Conservation (phyloP, 768 basidiomycete genomes). For the Rubroboletus satanas region DNA sequence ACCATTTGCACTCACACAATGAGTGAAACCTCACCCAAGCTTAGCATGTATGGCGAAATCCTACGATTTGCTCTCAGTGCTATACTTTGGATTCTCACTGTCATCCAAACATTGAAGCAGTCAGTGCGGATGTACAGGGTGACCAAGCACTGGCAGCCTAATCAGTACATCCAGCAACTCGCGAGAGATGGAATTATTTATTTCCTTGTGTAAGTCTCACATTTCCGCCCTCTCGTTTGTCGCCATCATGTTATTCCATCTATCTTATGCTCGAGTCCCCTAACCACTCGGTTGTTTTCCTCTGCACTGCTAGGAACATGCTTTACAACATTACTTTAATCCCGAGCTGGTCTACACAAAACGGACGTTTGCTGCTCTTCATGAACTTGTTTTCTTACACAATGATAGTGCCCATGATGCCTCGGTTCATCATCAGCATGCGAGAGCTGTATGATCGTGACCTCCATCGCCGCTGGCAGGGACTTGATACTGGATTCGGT, state of each 20-base stretch:
- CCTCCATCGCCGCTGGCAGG: not conserved
- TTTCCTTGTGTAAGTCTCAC: constrained; percentile 1
- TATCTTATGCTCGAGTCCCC: not conserved
- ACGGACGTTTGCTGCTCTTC: not conserved
- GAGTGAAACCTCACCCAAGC: no score
- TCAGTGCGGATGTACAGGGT: not conserved
- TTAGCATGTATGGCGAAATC: no score
- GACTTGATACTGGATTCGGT: not conserved
- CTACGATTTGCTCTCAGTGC: no score
- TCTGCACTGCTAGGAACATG: not conserved
- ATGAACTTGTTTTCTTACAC: not conserved
- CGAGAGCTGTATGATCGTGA: not conserved
- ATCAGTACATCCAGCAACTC: not conserved
- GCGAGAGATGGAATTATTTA: not conserved
- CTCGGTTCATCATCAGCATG: not conserved
- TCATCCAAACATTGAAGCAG: not conserved
- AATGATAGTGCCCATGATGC: not conserved
- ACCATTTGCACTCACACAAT: no score
- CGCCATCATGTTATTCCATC: not conserved
- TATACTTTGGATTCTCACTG: no score
- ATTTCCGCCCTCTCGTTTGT: not conserved
- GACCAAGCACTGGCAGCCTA: not conserved
- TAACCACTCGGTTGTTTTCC: not conserved
- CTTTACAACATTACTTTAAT: not conserved
- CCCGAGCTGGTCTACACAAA: not conserved